Base-by-base conservation (phyloP, 2,329 filamentous ascomycete genomes). In the Fusarium protoensiforme region DNA sequence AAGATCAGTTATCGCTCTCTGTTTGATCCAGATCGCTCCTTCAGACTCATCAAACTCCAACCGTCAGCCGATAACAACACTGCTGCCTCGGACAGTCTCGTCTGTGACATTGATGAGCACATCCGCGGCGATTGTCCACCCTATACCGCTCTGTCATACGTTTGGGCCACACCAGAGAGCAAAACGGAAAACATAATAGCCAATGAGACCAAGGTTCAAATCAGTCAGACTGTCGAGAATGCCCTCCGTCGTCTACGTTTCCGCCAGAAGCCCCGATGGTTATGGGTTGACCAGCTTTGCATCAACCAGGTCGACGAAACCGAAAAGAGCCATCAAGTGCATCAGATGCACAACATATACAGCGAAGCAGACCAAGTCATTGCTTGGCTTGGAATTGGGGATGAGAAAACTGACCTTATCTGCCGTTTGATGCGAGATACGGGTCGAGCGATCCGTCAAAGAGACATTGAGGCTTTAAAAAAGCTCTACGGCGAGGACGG, bases 251-350 rank as follows among this genome's bases (percentile, higher is more conserved):
- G 43, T 3, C 43, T 61, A 5, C 59, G 43, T 1, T 29, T 29
- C 24, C 33, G 33, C 5, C 11, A 31, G 3, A 38, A 53, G 22
- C 43, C 20, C 31, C 59, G 43, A 31, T 61, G 59, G 59, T 2
- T 61, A 4, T 72, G 69, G 69, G 33, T 72, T 3, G 69, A 72
- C 20, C 69, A 72, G 16, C 39, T 72, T 1, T 72, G 69, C 35
- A 72, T 72, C 54, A 70, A 72, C 38, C 69, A 72, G 22, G 11
- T 27, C 8, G 46, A 72, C 14, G 57, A 64, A 13, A 29, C 18
- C 2, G 69, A 72, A 33, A 72, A 72, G 38, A 64, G 48, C 9
- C 39, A 36, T 22, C 69, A 72, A 35, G 69, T 72, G 18, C 60
- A 67, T n/a, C 53, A 63, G 20, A 72, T 72, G 67, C 67, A 65